A percentile compares a stretch with the other conserved stretches of the same genome.
Evolutionary conservation across 2,329 filamentous ascomycete genomes (phyloP).

Genomic region (Colletotrichum abscissum): DNA sequence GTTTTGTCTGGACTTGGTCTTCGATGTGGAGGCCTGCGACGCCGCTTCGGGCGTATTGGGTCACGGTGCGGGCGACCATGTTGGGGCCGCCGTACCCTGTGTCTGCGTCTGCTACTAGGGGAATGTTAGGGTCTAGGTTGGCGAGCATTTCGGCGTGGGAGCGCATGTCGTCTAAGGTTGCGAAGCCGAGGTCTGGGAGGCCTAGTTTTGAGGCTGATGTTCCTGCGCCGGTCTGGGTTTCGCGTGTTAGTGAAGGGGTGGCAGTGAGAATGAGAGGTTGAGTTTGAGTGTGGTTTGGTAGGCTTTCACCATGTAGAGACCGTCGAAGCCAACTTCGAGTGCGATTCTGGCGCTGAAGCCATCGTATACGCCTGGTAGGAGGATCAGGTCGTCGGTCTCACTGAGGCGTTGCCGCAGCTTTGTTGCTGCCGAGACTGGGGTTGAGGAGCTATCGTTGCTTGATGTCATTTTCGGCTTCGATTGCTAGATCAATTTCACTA

Average conservation of each 20-base stretch:
- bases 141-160: constrained; percentile 74
- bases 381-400: constrained; percentile 55
- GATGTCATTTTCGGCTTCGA: constrained; percentile 2
- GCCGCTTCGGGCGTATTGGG: constrained; percentile 63
- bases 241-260: not conserved
- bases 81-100: constrained; percentile 66
- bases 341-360: constrained; percentile 74
- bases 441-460: not conserved
- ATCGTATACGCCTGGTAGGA: constrained; percentile 76
- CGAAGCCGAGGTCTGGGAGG: constrained; percentile 71
- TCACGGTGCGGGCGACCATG: constrained; percentile 64
- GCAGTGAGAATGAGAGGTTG: not conserved
- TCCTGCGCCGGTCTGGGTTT: constrained; percentile 68
- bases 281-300: not conserved
- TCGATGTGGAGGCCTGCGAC: constrained; percentile 72
- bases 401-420: constrained; percentile 53
- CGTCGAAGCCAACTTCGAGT: constrained; percentile 70
- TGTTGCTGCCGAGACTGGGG: constrained; percentile 39
- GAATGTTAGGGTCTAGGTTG: constrained; percentile 63
- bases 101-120: constrained; percentile 72
- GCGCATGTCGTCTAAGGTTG: constrained; percentile 72
- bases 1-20: constrained; percentile 72
- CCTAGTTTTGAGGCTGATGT: constrained; percentile 71
- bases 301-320: constrained; percentile 72
- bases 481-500: no score